phyloP scores from a whole-genome alignment of 2,329 filamentous ascomycete species.

The Tolypocladium amazonense region DNA sequence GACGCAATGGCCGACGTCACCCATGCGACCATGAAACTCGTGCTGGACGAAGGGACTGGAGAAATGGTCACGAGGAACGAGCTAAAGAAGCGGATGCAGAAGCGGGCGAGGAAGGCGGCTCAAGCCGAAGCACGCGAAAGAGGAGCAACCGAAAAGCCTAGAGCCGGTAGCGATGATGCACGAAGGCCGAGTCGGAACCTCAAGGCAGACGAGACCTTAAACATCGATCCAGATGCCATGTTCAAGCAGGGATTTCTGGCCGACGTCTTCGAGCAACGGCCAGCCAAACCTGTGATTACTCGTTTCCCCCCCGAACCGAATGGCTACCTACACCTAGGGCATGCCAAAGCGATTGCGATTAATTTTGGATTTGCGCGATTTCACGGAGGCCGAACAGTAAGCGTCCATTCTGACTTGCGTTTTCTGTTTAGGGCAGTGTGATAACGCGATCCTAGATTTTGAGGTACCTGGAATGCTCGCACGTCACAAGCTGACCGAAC shows the following conservation, averaged over 20 bases:
- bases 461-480: background rate
- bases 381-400: constrained; percentile 49
- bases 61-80: constrained; percentile 54
- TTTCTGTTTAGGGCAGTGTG: no score
- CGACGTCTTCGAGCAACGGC: constrained; percentile 59
- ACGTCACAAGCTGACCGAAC: background rate
- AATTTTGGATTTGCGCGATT: constrained; percentile 91
- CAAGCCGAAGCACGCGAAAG: constrained; percentile 65
- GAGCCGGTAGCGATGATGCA: constrained; percentile 29
- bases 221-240: constrained; percentile 50
- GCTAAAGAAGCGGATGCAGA: constrained; percentile 47
- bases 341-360: constrained; percentile 89
- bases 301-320: constrained; percentile 84
- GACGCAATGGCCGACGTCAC: constrained; percentile 29
- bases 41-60: constrained; percentile 50
- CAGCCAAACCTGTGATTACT: constrained; percentile 52
- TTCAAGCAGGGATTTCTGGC: constrained; percentile 71
- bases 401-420: no score
- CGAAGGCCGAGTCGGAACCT: constrained; percentile 12
- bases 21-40: constrained; percentile 43
- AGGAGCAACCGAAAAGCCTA: constrained; percentile 51
- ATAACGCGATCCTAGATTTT: background rate
- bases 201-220: constrained; percentile 22
- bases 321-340: constrained; percentile 89
- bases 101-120: constrained; percentile 46